Evolutionary conservation across 495 filamentous ascomycete species (phyloP).

Genomic region (Sporormia fimetaria): DNA sequence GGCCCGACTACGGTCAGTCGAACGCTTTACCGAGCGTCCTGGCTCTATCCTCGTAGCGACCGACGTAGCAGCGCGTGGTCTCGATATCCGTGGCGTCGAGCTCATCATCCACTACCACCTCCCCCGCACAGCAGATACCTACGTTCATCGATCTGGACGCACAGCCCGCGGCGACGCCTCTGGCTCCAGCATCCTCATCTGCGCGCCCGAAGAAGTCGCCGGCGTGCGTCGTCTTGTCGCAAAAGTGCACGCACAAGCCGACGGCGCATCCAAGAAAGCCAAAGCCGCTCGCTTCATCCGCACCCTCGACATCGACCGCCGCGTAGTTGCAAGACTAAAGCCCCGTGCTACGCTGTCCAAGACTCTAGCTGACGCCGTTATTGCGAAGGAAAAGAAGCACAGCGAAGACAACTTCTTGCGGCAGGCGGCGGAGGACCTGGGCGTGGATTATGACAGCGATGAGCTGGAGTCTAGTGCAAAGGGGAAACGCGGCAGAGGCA

Average conservation of each 20-base stretch:
- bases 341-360: conserved; percentile 66
- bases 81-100: conserved; percentile 83
- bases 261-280: conserved; percentile 32
- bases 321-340: conserved; percentile 61
- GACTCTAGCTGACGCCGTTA: conserved; percentile 64
- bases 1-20: conserved; percentile 82
- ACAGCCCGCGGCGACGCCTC: conserved; percentile 72
- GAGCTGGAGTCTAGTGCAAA: conserved; percentile 52
- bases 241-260: conserved; percentile 59
- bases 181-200: conserved; percentile 76
- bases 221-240: conserved; percentile 72
- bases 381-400: conserved; percentile 77
- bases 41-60: conserved; percentile 78
- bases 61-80: conserved; percentile 90
- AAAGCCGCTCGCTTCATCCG: conserved; percentile 47
- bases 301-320: conserved; percentile 72
- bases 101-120: conserved; percentile 91
- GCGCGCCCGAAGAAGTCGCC: conserved; percentile 79
- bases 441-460: conserved; percentile 85
- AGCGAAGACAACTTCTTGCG: conserved; percentile 77
- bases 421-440: conserved; percentile 80
- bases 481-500: conserved; percentile 54
- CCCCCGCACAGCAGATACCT: conserved; percentile 79
- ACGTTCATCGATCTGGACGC: conserved; percentile 90
- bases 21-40: conserved; percentile 58